Base-by-base conservation (phyloP, 2,329 filamentous ascomycete genomes). In the Colletotrichum australisinense region DNA sequence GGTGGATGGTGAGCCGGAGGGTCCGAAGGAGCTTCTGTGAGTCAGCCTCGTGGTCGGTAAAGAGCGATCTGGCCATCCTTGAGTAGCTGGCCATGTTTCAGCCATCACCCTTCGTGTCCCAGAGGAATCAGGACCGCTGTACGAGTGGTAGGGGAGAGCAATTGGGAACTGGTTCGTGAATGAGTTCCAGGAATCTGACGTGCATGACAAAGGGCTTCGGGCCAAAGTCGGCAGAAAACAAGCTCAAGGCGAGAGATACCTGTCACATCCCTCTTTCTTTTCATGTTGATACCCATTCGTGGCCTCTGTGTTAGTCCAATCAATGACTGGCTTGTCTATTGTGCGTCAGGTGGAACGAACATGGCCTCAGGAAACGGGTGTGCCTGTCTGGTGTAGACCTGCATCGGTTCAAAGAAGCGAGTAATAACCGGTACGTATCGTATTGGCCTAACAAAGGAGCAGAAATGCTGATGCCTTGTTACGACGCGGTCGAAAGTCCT, bases 401-500 rank as follows among this genome's bases (percentile, higher is more conserved):
- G 55, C 24, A 11, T 28, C 42, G 35, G 30, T 58, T n/a, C 32
- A 19, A 32, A 55, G 24, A 66, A n/a, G 65, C n/a, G 19, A 35
- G 52, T 26, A 19, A 22, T 26, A 19, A 22, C 8, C 8, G 42
- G 53, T 35, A 57, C 55, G 56, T 46, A 59, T 22, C 63, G 16
- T 22, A 28, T 58, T 49, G 6, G 22, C 26, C 19, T 1, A 35
- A 57, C 22, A 65, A n/a, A 35, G 57, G 28, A 28, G 24, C 22
- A 26, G 22, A 63, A 74, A 75, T 71, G 63, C 58, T 59, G 73
- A 70, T 75, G 73, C 73, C 73, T 75, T 74, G 58, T 46, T 58
- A 52, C 60, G 60, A 74, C 70, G 58, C 66, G 49, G 56, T 42
- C n/a, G 60, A 14, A 55, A 16, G 56, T 38, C 57, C 26, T 66